Conservation (phyloP, 169 alveolate species). For the Perkinsus olseni region DNA sequence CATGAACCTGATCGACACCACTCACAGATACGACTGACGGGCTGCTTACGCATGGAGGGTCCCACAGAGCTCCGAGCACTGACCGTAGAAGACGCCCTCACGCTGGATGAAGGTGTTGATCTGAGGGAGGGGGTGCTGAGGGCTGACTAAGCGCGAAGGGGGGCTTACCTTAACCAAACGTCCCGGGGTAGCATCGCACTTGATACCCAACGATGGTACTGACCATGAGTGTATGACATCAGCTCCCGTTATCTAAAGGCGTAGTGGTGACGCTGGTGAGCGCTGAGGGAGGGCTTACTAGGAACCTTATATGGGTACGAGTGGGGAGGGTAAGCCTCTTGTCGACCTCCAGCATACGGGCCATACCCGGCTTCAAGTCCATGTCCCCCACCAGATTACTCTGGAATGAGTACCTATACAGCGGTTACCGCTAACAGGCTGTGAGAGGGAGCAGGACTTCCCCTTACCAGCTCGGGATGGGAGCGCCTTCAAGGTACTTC, state of each 20-base stretch:
- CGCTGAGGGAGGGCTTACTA: not conserved
- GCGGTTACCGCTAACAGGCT: not conserved
- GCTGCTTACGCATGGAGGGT: constrained; percentile 58
- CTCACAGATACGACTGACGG: not conserved
- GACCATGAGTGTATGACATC: constrained; percentile 52
- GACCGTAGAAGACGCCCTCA: constrained; percentile 85
- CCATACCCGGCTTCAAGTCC: constrained; percentile 51
- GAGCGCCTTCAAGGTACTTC: not conserved
- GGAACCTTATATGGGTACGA: constrained; percentile 69
- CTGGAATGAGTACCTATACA: constrained; percentile 37
- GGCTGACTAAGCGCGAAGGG: not conserved
- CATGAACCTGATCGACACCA: constrained; percentile 59
- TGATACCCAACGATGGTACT: constrained; percentile 71
- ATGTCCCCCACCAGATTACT: constrained; percentile 52
- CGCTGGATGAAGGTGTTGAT: constrained; percentile 73
- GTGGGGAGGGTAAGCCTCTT: constrained; percentile 73
- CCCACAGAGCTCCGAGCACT: constrained; percentile 80
- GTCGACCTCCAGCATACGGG: constrained; percentile 73
- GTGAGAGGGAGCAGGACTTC: too few relatives aligned
- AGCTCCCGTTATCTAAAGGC: constrained; percentile 51
- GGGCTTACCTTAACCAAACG: not conserved
- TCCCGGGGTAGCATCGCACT: constrained; percentile 83
- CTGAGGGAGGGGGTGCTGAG: constrained; percentile 44
- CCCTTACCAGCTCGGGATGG: not conserved
- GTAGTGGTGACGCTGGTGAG: not conserved